These are phyloP conservation scores for Sugiyamaella americana DNA, from an alignment of 805 yeast species.

Conservation along the genomic window DNA sequence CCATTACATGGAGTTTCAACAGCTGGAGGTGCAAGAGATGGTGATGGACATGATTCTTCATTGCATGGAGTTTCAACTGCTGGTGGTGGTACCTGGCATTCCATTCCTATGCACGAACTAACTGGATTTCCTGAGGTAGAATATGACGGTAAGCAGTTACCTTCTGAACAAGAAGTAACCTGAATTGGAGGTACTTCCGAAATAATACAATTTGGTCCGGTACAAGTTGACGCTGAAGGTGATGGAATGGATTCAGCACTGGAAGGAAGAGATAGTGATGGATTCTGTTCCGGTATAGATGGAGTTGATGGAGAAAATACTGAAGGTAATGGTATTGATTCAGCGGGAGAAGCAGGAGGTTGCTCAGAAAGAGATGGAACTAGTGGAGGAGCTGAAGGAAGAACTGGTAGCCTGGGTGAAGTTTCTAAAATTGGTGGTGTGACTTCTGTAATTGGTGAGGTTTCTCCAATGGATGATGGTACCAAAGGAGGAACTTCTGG, in stretches of 20 bases:
- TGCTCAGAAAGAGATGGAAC: background rate
- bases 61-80: background rate
- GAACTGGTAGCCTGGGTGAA: background rate
- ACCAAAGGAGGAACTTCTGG: background rate
- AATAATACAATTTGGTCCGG: background rate
- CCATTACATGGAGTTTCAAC: background rate
- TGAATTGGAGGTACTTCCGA: background rate
- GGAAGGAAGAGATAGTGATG: too few species aligned
- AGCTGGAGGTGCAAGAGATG: background rate
- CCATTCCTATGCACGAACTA: background rate
- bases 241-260: background rate
- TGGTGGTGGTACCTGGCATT: background rate
- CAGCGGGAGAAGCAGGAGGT: background rate
- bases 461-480: background rate
- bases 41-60: background rate
- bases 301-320: background rate
- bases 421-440: background rate
- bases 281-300: background rate
- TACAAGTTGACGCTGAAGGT: background rate
- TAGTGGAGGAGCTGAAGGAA: background rate
- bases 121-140: too few species aligned
- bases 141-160: too few species aligned
- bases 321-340: background rate
- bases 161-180: too few species aligned
- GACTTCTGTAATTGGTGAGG: too few species aligned